Conservation (phyloP, 2,329 filamentous ascomycete species). For the Madurella mycetomatis region DNA sequence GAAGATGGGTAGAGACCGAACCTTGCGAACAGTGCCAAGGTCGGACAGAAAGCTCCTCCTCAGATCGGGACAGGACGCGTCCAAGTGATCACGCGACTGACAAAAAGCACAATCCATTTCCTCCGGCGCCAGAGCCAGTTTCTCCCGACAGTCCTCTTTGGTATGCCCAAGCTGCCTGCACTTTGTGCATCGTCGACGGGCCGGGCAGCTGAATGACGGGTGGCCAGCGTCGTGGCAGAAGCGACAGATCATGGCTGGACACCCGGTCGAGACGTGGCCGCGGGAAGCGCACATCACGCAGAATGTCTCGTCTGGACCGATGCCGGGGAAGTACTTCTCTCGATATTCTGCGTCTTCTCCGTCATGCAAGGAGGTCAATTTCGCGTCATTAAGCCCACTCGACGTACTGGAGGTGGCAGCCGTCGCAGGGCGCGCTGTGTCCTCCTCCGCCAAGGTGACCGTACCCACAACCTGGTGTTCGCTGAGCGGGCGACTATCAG, state of each 20-base stretch:
- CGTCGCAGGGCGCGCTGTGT: not conserved
- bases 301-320: constrained; percentile 38
- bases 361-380: not conserved
- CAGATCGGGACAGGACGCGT: constrained; percentile 54
- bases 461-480: not conserved
- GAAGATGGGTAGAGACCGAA: constrained; percentile 45
- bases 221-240: constrained; percentile 46
- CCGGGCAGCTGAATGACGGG: constrained; percentile 48
- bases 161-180: constrained; percentile 61
- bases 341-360: constrained; percentile 8
- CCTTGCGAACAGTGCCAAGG: constrained; percentile 40
- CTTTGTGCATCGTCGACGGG: constrained; percentile 48
- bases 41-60: constrained; percentile 54
- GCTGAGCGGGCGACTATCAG: not conserved
- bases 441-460: not conserved
- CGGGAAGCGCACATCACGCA: constrained; percentile 50
- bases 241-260: constrained; percentile 44
- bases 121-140: constrained; percentile 44
- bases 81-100: constrained; percentile 50
- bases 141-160: constrained; percentile 49
- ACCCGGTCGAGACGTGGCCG: constrained; percentile 44
- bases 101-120: constrained; percentile 60
- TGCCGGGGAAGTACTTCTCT: constrained; percentile 48
- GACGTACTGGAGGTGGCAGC: not conserved
- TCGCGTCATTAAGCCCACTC: not conserved